These are phyloP conservation scores for Auricularia heimuer DNA, from an alignment of 768 basidiomycete species.

Conservation along the genomic window DNA sequence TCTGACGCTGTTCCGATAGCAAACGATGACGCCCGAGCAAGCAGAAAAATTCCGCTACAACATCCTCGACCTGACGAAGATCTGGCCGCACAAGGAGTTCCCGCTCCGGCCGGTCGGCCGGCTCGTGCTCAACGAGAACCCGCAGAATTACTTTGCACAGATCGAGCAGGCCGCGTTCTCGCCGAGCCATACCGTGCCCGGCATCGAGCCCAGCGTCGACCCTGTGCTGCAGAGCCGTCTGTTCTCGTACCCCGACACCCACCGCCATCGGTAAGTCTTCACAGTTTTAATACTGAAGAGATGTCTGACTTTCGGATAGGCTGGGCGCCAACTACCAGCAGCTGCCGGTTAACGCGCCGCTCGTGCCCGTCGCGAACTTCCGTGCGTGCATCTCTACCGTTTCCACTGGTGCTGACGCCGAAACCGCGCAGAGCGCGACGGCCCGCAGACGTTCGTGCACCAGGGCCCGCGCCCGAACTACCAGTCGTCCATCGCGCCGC, in stretches of 20 bases:
- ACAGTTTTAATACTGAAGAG: conserved; percentile 30
- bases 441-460: conserved; percentile 34
- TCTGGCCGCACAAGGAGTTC: conserved; percentile 76
- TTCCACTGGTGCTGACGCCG: conserved; percentile 57
- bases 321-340: conserved; percentile 1
- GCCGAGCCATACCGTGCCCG: conserved; percentile 66
- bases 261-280: conserved; percentile 53
- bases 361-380: conserved; percentile 27
- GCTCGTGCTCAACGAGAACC: conserved; percentile 30
- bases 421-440: conserved; percentile 25
- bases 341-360: conserved; percentile 26
- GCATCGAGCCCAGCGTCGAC: conserved; percentile 72
- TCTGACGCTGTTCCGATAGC: conserved; percentile 21
- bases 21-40: conserved; percentile 90
- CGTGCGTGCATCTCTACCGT: neutral
- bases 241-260: conserved; percentile 90
- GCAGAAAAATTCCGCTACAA: conserved; percentile 88
- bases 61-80: conserved; percentile 81
- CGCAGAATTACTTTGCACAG: conserved; percentile 26
- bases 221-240: conserved; percentile 90
- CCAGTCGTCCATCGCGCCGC: conserved; percentile 63
- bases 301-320: conserved; percentile 40
- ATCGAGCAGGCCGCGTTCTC: conserved; percentile 67
- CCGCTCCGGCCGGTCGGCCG: conserved; percentile 64
- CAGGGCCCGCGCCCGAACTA: conserved; percentile 86